Evolutionary conservation across 805 yeast species (phyloP), one percentile per base, ranked within the genome.

Genomic region (Hanseniaspora thailandica): DNA sequence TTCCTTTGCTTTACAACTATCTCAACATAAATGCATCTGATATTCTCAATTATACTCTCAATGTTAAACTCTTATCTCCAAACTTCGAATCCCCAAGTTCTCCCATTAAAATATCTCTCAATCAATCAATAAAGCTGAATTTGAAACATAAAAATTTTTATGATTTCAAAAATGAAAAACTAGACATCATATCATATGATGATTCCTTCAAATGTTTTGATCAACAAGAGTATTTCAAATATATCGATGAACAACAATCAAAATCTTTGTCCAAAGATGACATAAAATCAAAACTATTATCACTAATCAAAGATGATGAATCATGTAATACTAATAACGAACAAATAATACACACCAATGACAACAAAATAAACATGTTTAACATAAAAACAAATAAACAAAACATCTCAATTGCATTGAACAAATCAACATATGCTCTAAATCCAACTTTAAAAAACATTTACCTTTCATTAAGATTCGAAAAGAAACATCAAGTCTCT

Each of bases 341-440:
- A 35, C 8, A 19, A 5, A 20, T 19, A 9, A 36, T 13, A 9
- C 7, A 45, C 3, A 22, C 19, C 12, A 45, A 13, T 28, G 20
- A 12, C 36, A 38, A 26, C 23, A 43, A 30, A 19, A n/a, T 19
- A 4, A 43, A 5, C 9, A 19, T n/a, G 34, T 48, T 40, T 26
- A 40, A 40, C 10, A 34, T 48, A 10, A 48, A 48, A 23, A 48
- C 52, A 17, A 19, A 33, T 15, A 40, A 40, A 6, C 52, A 48
- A 34, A 33, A 19, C 13, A 33, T 48, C 4, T 23, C 41, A 15
- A 41, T 48, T 9, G 20, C 30, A 4, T 9, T 41, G 19, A 48
- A 48, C 26, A 22, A 41, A 3, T 10, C 52, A 8, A 31, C 22
- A 22, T 48, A 48, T 19, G 5, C 33, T 6, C 7, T 41, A 9